These are phyloP conservation scores for Pelargonium australe DNA, from an alignment of 441 rosid species.

Conservation along the genomic window DNA sequence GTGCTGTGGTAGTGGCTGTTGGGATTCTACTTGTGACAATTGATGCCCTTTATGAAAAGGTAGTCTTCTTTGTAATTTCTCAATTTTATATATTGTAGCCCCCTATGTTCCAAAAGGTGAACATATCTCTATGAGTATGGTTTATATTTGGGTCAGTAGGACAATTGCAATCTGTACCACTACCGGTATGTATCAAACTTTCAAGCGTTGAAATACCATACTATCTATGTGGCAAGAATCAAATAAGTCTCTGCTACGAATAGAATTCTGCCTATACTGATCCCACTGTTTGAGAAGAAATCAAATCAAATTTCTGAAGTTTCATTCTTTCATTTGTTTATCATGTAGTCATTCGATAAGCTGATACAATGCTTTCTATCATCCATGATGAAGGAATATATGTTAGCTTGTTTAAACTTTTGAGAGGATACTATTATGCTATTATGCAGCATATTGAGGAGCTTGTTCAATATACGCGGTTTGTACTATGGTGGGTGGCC, in stretches of 20 bases:
- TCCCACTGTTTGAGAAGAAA: neutral
- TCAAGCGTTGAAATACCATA: neutral
- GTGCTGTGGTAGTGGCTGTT: constrained; percentile 34
- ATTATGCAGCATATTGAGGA: constrained; percentile 68
- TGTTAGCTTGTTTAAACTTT: neutral
- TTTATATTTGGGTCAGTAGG: neutral
- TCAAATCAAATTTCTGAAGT: neutral
- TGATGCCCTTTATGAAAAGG: constrained; percentile 87
- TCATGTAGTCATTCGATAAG: neutral
- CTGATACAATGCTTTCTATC: neutral
- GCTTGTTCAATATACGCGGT: constrained; percentile 51
- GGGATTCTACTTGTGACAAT: constrained; percentile 56
- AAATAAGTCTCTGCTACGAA: neutral
- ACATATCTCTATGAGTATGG: neutral
- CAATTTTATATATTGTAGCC: neutral
- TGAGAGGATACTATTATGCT: neutral
- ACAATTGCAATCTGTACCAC: neutral
- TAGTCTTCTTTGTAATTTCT: constrained; percentile 21
- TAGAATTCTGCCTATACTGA: neutral
- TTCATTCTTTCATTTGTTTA: neutral
- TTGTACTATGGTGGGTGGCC: constrained; percentile 92
- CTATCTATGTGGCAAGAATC: neutral
- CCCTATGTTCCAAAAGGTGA: neutral
- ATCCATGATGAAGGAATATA: neutral
- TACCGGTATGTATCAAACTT: neutral